A percentile compares a stretch with the other conserved stretches of the same genome.
Evolutionary conservation across 1,284 basidiomycete genomes (phyloP).

Genomic region (Flammula alnicola): DNA sequence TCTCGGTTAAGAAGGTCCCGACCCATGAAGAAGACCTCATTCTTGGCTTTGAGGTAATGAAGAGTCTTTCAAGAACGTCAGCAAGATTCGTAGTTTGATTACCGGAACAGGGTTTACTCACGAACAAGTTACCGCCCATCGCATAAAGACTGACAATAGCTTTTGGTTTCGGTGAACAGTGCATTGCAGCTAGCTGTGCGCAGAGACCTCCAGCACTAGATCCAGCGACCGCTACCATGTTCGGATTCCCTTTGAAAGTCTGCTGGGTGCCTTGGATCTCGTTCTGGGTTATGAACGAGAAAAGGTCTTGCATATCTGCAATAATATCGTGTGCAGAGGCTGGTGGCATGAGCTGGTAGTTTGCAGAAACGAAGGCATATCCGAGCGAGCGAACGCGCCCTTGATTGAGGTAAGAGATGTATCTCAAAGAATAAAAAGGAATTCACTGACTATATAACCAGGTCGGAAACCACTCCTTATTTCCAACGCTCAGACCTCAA

Average conservation of each 20-base stretch:
- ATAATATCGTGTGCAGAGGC: constrained; percentile 60
- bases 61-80: constrained; percentile 32
- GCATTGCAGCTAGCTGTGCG: constrained; percentile 61
- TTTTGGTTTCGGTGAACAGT: constrained; percentile 54
- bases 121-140: constrained; percentile 64
- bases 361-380: constrained; percentile 61
- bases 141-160: constrained; percentile 63
- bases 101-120: constrained; percentile 34
- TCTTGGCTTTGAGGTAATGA: constrained; percentile 42
- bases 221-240: constrained; percentile 57
- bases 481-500: constrained; percentile 63
- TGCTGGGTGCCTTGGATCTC: constrained; percentile 7
- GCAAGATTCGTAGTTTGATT: too few relatives aligned
- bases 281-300: constrained; percentile 48
- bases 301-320: constrained; percentile 57
- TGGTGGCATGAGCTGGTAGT: constrained; percentile 65
- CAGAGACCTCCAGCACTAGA: constrained; percentile 68
- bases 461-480: constrained; percentile 59
- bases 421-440: constrained; percentile 1
- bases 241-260: constrained; percentile 43
- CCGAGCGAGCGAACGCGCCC: constrained; percentile 49
- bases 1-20: constrained; percentile 43
- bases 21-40: constrained; percentile 43
- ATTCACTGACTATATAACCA: constrained; percentile 62
- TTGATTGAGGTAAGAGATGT: constrained; percentile 24